These are phyloP conservation scores for Deuterostichococcus epilithicus DNA, from an alignment of 139 green algal species.

Conservation along the genomic window DNA sequence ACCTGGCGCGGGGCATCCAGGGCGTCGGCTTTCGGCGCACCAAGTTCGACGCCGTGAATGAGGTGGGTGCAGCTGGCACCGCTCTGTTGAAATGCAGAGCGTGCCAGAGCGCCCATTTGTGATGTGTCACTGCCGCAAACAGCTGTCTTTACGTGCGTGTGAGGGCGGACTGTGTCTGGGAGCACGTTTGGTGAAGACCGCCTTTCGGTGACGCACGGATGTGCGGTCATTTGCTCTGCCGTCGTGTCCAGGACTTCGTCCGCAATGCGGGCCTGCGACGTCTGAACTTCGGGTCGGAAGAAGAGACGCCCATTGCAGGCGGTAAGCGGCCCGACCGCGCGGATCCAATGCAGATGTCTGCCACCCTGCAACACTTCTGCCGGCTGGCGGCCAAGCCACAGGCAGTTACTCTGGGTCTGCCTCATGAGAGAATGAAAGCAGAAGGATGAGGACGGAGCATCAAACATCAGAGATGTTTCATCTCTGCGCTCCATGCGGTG, in stretches of 20 bases:
- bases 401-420: not conserved
- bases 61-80: too few relatives aligned
- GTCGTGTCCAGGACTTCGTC: not conserved
- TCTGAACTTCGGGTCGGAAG: not conserved
- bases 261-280: not conserved
- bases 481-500: too few relatives aligned
- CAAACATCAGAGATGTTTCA: constrained; percentile 22
- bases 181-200: too few relatives aligned
- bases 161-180: too few relatives aligned
- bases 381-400: too few relatives aligned
- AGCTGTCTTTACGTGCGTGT: too few relatives aligned
- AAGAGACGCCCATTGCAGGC: constrained; percentile 24
- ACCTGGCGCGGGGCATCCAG: constrained; percentile 42
- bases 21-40: constrained; percentile 44
- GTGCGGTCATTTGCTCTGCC: not conserved
- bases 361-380: too few relatives aligned
- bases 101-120: too few relatives aligned
- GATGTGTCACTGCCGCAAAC: too few relatives aligned
- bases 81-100: too few relatives aligned
- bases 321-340: constrained; percentile 7
- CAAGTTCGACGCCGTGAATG: constrained; percentile 36
- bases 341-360: too few relatives aligned
- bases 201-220: not conserved
- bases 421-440: too few relatives aligned
- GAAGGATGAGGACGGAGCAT: not conserved